Evolutionary conservation across 2,329 filamentous ascomycete genomes (phyloP).

Genomic region (Lachnellula cervina): DNA sequence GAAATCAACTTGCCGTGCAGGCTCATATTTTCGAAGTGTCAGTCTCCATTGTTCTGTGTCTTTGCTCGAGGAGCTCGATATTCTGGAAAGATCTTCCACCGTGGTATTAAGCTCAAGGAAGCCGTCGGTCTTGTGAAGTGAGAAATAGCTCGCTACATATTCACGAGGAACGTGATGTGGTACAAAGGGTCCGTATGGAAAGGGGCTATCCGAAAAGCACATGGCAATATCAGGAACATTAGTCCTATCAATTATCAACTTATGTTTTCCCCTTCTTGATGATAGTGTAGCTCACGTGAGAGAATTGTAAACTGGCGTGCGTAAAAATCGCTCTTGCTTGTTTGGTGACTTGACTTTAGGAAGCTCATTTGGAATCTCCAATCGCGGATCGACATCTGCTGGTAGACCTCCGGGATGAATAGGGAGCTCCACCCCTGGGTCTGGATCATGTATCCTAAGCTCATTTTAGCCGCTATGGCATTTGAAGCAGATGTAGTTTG

Average conservation of each 20-base stretch:
- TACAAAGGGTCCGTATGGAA: constrained; percentile 52
- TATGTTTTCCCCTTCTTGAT: not conserved
- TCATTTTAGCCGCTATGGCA: constrained; percentile 39
- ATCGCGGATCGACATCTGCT: constrained; percentile 40
- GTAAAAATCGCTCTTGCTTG: constrained; percentile 40
- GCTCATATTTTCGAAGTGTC: constrained; percentile 43
- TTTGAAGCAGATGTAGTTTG: constrained; percentile 27
- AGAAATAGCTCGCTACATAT: constrained; percentile 53
- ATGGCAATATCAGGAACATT: constrained; percentile 54
- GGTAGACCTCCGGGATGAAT: constrained; percentile 42
- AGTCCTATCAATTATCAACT: constrained; percentile 34
- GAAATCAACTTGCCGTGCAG: constrained; percentile 39
- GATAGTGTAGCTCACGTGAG: constrained; percentile 40
- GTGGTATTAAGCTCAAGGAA: constrained; percentile 47
- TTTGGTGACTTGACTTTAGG: constrained; percentile 38
- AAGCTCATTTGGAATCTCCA: constrained; percentile 40
- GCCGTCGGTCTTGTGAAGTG: constrained; percentile 42
- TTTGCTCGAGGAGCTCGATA: constrained; percentile 15
- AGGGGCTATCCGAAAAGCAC: constrained; percentile 48
- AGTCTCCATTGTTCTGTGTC: constrained; percentile 39
- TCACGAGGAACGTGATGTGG: constrained; percentile 51
- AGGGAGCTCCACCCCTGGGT: constrained; percentile 33
- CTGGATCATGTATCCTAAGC: constrained; percentile 48
- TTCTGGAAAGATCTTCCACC: constrained; percentile 43
- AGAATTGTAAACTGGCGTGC: constrained; percentile 48